A percentile compares a stretch with the other conserved stretches of the same genome.
These are phyloP conservation scores for Trichoderma simmonsii DNA, from an alignment of 2,329 filamentous ascomycete genomes.

Conservation along the genomic window DNA sequence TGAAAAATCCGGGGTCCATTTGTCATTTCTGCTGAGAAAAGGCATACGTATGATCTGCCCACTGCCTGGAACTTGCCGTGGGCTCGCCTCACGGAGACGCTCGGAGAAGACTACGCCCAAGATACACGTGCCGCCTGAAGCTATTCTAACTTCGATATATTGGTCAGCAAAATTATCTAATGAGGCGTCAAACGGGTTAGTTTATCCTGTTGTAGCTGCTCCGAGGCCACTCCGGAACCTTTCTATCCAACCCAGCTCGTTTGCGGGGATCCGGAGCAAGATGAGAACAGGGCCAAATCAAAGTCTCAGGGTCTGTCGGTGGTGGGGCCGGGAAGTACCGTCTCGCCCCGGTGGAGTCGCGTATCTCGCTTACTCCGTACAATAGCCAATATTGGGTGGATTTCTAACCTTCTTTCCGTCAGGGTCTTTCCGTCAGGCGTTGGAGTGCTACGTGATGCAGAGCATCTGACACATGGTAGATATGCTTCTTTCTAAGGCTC, in stretches of 20 bases:
- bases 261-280: neutral
- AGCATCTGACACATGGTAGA: neutral
- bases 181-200: neutral
- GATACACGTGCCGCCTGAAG: neutral
- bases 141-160: neutral
- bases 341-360: neutral
- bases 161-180: neutral
- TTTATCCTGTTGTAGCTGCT: neutral
- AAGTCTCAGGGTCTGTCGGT: neutral
- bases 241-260: neutral
- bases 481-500: neutral
- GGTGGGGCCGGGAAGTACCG: neutral
- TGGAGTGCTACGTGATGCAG: neutral
- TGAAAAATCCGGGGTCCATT: neutral
- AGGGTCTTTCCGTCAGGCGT: neutral
- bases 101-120: neutral
- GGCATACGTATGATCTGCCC: neutral
- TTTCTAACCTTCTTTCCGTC: neutral
- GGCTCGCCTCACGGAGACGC: neutral
- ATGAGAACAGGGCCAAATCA: neutral
- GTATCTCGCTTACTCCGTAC: neutral
- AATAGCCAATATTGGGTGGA: neutral
- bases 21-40: neutral
- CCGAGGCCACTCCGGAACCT: neutral
- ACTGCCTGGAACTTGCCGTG: neutral